phyloP scores from a whole-genome alignment of 441 rosid species.

The Mallotus repandus region DNA sequence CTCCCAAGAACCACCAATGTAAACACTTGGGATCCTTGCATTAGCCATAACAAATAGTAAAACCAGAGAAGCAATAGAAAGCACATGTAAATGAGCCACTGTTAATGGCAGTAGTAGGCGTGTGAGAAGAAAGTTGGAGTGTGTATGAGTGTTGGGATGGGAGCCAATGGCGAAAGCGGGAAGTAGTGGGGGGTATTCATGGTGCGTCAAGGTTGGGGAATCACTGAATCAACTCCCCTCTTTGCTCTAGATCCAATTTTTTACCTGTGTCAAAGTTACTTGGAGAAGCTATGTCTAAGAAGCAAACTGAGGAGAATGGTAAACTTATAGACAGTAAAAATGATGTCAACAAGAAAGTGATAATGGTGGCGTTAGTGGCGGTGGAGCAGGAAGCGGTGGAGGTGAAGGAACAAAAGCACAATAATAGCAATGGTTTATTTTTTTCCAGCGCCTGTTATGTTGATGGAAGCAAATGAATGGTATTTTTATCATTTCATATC shows the following conservation, averaged over 20 bases:
- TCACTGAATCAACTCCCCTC: neutral
- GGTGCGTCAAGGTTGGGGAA: conserved; percentile 4
- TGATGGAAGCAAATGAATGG: too few relatives aligned
- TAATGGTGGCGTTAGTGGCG: too few relatives aligned
- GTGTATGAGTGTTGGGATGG: neutral
- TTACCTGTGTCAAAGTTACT: too few relatives aligned
- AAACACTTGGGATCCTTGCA: conserved; percentile 76
- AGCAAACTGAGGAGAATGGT: too few relatives aligned
- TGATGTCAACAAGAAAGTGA: too few relatives aligned
- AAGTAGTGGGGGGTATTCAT: conserved; percentile 45
- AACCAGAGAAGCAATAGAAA: conserved; percentile 28
- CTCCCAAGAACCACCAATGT: conserved; percentile 63
- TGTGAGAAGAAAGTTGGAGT: neutral
- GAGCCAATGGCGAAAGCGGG: conserved; percentile 35
- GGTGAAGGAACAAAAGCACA: too few relatives aligned
- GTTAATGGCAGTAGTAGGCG: neutral
- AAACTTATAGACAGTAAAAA: too few relatives aligned
- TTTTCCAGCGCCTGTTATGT: too few relatives aligned
- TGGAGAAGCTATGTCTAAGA: too few relatives aligned
- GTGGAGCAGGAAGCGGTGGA: too few relatives aligned
- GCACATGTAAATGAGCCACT: conserved; percentile 32
- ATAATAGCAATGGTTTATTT: too few relatives aligned
- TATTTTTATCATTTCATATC: too few relatives aligned
- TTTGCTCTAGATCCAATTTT: neutral
- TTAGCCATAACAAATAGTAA: conserved; percentile 27